phyloP scores from a whole-genome alignment of 148 eudicot genomes.

The Heliosperma pusillum region DNA sequence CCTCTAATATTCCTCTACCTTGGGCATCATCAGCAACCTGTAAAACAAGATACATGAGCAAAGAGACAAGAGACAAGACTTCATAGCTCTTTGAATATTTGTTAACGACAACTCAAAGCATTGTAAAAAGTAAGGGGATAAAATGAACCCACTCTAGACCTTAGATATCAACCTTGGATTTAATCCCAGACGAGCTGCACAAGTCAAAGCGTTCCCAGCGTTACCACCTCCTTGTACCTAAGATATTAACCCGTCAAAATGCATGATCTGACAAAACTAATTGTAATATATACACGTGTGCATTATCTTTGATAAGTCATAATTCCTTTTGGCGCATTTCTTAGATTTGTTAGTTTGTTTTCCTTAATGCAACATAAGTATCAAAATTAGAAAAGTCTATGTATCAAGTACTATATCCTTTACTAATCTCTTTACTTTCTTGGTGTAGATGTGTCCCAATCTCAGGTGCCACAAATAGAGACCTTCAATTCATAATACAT shows the following conservation, averaged over 20 bases:
- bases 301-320: too few relatives aligned
- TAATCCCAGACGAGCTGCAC: constrained; percentile 71
- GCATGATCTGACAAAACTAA: background rate
- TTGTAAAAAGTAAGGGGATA: background rate
- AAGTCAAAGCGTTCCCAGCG: constrained; percentile 78
- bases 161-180: constrained; percentile 65
- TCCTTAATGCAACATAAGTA: too few relatives aligned
- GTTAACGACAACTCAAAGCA: background rate
- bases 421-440: background rate
- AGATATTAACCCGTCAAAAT: constrained; percentile 15
- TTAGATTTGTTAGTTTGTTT: too few relatives aligned
- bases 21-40: constrained; percentile 95
- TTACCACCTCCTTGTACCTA: constrained; percentile 90
- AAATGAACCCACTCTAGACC: constrained; percentile 36
- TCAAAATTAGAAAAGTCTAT: too few relatives aligned
- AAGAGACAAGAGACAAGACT: constrained; percentile 8
- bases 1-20: constrained; percentile 77
- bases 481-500: background rate
- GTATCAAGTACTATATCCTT: too few relatives aligned
- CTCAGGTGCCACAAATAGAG: background rate
- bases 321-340: too few relatives aligned
- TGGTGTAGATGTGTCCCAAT: background rate
- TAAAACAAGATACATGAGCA: constrained; percentile 16
- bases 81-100: background rate
- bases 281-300: background rate